Conservation (phyloP, 768 basidiomycete species). For the Suillus discolor region DNA sequence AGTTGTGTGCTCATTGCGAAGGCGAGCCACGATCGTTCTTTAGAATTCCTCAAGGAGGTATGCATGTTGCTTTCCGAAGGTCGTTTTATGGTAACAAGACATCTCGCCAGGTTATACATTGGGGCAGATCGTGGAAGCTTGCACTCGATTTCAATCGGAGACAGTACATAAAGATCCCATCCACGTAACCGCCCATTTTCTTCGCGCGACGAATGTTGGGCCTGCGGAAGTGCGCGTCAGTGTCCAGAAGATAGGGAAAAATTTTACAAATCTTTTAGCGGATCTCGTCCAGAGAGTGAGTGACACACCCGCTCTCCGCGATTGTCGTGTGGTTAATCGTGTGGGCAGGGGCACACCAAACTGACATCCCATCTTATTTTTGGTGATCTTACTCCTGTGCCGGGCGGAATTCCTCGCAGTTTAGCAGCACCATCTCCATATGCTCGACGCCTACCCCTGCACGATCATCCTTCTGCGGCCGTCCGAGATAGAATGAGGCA, state of each 20-base stretch:
- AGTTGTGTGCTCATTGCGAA: slow-evolving; percentile 11
- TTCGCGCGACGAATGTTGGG: slow-evolving; percentile 44
- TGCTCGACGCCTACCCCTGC: slow-evolving; percentile 59
- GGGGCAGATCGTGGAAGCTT: slow-evolving; percentile 56
- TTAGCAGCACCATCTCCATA: slow-evolving; percentile 57
- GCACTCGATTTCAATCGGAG: slow-evolving; percentile 49
- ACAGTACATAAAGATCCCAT: slow-evolving; percentile 57
- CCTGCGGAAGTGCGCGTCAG: slow-evolving; percentile 51
- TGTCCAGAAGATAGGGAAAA: slow-evolving; percentile 49
- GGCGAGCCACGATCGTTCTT: background rate
- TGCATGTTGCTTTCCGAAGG: slow-evolving; percentile 1
- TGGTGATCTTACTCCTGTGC: slow-evolving; percentile 43
- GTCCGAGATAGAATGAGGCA: slow-evolving; percentile 23
- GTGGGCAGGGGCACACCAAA: slow-evolving; percentile 43
- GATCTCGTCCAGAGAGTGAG: slow-evolving; percentile 60
- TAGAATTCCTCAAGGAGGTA: slow-evolving; percentile 61
- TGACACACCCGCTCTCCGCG: slow-evolving; percentile 9
- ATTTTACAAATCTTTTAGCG: slow-evolving; percentile 59
- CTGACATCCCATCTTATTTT: slow-evolving; percentile 61
- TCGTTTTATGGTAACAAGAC: slow-evolving; percentile 1
- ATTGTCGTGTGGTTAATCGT: background rate
- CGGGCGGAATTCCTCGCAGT: slow-evolving; percentile 17
- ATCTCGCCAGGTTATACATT: slow-evolving; percentile 55
- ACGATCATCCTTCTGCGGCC: slow-evolving; percentile 51
- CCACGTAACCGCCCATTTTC: slow-evolving; percentile 62